Evolutionary conservation across 2,329 filamentous ascomycete species (phyloP).

Genomic region (Sclerotiophoma versabilis): DNA sequence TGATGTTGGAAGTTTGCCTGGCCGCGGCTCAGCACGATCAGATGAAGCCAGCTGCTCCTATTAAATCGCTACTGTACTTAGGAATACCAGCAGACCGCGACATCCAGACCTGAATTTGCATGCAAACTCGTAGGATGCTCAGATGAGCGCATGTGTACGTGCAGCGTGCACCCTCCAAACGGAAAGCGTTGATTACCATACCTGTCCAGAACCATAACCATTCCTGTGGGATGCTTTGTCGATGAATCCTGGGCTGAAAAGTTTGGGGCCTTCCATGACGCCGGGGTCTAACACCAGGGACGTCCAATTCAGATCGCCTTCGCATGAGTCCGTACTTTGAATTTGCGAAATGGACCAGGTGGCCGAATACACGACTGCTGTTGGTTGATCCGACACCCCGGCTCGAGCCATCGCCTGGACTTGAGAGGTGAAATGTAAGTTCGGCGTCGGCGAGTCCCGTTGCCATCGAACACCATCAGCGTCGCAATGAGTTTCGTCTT

Average conservation of each 20-base stretch:
- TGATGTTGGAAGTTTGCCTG: too few relatives aligned
- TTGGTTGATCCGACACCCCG: slow-evolving; percentile 11
- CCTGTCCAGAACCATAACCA: slow-evolving; percentile 1
- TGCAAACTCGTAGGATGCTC: neutral
- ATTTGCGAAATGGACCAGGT: slow-evolving; percentile 4
- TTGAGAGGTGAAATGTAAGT: slow-evolving; percentile 1
- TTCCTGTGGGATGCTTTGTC: slow-evolving; percentile 1
- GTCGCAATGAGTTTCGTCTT: neutral
- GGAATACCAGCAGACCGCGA: too few relatives aligned
- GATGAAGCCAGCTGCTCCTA: too few relatives aligned
- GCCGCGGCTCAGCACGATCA: too few relatives aligned
- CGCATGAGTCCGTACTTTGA: neutral
- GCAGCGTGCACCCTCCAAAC: neutral
- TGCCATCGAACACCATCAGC: neutral
- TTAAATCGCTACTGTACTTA: too few relatives aligned
- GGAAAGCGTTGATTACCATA: neutral
- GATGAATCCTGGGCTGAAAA: slow-evolving; percentile 5
- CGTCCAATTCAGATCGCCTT: neutral
- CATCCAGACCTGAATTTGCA: too few relatives aligned
- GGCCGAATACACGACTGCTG: slow-evolving; percentile 10
- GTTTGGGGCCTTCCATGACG: neutral
- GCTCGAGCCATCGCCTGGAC: neutral
- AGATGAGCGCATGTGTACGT: neutral
- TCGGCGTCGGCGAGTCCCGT: slow-evolving; percentile 11
- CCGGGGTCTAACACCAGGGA: slow-evolving; percentile 3